A percentile compares a stretch with the other conserved stretches of the same genome.
Evolutionary conservation across 306 rosid genomes (phyloP).

Genomic region (Astragalus membranaceus): DNA sequence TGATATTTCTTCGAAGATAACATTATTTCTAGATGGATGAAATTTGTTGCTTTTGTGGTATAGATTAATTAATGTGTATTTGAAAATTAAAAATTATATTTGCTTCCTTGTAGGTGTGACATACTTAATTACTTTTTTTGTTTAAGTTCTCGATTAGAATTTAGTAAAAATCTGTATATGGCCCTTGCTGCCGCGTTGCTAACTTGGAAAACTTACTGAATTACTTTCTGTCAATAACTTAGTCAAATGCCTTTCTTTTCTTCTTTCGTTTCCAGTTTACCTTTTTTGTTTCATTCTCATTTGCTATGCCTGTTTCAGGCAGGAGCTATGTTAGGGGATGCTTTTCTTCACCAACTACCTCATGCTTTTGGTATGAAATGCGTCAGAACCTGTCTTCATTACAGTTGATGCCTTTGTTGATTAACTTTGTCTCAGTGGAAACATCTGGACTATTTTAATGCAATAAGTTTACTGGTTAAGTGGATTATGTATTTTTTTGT

Average conservation of each 20-base stretch:
- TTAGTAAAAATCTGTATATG: background rate
- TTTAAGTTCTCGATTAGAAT: background rate
- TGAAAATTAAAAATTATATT: background rate
- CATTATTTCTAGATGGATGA: background rate
- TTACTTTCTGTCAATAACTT: background rate
- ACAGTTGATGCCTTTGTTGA: background rate
- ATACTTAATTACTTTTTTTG: background rate
- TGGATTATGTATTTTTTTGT: background rate
- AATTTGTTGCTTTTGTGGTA: background rate
- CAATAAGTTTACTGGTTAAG: background rate
- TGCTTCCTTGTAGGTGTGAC: background rate
- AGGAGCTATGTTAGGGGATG: conserved; percentile 98
- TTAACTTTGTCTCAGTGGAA: background rate
- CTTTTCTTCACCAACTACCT: conserved; percentile 96
- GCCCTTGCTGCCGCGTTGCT: conserved; percentile 5
- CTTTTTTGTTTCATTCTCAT: conserved; percentile 18
- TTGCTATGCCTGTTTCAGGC: conserved; percentile 51
- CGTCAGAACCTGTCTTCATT: conserved; percentile 4
- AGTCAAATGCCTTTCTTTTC: background rate
- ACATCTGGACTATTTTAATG: background rate
- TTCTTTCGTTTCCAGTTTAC: conserved; percentile 3
- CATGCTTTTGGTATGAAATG: conserved; percentile 85
- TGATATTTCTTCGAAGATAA: background rate
- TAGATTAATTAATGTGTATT: background rate
- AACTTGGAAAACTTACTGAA: background rate